Base-by-base conservation (phyloP, 1,284 basidiomycete species). In the Vanrija pseudolonga region DNA sequence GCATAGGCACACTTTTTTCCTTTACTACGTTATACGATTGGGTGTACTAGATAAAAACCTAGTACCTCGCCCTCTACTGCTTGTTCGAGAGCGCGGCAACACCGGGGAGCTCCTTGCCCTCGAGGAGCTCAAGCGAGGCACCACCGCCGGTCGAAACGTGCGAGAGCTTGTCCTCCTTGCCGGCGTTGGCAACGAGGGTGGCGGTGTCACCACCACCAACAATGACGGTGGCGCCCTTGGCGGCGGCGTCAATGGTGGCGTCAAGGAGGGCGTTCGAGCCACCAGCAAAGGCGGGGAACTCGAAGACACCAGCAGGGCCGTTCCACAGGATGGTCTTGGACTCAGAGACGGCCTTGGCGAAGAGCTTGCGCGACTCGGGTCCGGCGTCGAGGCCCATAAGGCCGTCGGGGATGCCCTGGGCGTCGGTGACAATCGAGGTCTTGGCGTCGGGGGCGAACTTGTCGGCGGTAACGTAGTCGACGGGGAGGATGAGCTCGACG, bases 241-340 rank as follows among this genome's bases (percentile, higher is more conserved):
- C 78, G 53, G 90, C 89, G 23, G 95, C 94, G 72, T 93, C 86
- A 67, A 96, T 84, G 66, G 84, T 86, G 39, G 91, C 92, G 55
- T 92, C 85, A 39, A 98, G 85, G 56, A 97, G 85, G 18, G 86
- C 79, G 73, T 85, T 84, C 18, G 93, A 96, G 45, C 94, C 95
- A 42, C 80, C 80, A 9, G 93, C 88, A 68, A 98, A 98, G 45
- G 85, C 85, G 48, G 88, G 84, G 81, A 98, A 96, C 78, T 98
- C 95, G 76, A 98, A 98, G 32, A 98, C 95, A 69, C 95, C 95
- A 44, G 95, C 89, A 40, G 95, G 94, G 48, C 92, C 95, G 76
- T 98, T 98, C 94, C 95, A 98, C 57, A 98, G 86, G 75, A 98
- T 94, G 45, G 96, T 98, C 84, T 94, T 98, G 60, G 92, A 82